Evolutionary conservation across 352 stramenopile genomes (phyloP), one percentile per base, ranked within the genome.

Genomic region (Lagenidium giganteum): DNA sequence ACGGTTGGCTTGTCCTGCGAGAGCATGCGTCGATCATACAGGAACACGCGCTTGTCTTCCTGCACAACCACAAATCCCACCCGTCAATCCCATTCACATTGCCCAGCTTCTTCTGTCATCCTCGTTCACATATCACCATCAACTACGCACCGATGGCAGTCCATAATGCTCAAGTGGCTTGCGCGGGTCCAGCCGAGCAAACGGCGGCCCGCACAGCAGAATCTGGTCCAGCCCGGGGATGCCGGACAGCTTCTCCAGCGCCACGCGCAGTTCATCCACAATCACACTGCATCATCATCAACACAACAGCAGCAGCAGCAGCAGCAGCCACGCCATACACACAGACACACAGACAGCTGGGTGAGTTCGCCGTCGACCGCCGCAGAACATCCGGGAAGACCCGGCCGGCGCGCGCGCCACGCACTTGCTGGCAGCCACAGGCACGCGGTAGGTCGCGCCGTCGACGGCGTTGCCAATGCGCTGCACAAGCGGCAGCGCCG

Each of bases 1-100:
- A 47, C 34, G 23, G 51, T 40, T 5, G 56, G 61, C 17, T 41
- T 47, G 23, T 83, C 71, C 50, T 69, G 67, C 39, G 72, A 83
- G 17, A 88, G 58, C 50, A 84, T 59, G 36, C 73, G 66, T 2
- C 73, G 67, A 33, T 88, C 76, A 32, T 88, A 88, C 11, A 88
- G 37, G 51, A 86, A 88, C 43, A 88, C 62, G 22, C 66, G 55
- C 49, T 86, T 88, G 23, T n/a, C n/a, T n/a, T 62, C 42, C 70
- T 85, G 20, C 25, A 28, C n/a, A n/a, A n/a, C n/a, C n/a, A n/a
- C n/a, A n/a, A n/a, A n/a, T n/a, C n/a, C n/a, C n/a, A n/a, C n/a
- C n/a, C n/a, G n/a, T n/a, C n/a, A n/a, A n/a, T n/a, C n/a, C n/a
- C n/a, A n/a, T n/a, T n/a, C n/a, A n/a, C n/a, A n/a, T n/a, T n/a